A percentile compares a stretch with the other conserved stretches of the same genome.
Conservation (phyloP, 495 filamentous ascomycete genomes). For the Aspergillus affinis region DNA sequence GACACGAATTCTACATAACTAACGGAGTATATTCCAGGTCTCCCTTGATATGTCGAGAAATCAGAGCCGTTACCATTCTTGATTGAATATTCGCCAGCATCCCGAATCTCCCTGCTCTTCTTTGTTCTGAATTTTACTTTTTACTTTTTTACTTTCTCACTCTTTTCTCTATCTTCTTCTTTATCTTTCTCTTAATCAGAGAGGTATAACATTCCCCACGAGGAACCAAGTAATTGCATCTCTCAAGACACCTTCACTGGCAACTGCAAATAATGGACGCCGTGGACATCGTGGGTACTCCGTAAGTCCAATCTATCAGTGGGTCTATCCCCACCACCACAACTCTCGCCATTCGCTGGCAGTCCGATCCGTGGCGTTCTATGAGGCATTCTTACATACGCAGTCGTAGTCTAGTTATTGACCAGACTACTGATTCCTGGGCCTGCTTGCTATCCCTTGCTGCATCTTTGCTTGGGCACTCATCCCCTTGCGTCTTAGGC, state of each 20-base stretch:
- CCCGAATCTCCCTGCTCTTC: background rate
- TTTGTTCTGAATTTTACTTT: background rate
- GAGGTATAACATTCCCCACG: too few relatives aligned
- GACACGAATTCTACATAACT: background rate
- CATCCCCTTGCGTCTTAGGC: background rate
- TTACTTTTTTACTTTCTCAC: background rate
- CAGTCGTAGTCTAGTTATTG: background rate
- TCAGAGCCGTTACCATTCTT: background rate
- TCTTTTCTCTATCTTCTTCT: background rate
- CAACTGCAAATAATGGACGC: too few relatives aligned
- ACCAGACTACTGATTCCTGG: background rate
- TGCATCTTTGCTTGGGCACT: background rate
- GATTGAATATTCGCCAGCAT: background rate
- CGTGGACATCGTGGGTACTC: too few relatives aligned
- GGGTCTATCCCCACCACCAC: background rate
- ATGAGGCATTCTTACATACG: too few relatives aligned
- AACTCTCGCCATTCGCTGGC: conserved; percentile 6
- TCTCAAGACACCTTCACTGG: too few relatives aligned
- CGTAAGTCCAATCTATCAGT: background rate
- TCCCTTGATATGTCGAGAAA: background rate
- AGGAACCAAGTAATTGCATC: too few relatives aligned
- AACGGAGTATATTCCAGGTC: background rate
- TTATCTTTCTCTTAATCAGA: background rate
- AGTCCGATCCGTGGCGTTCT: background rate
- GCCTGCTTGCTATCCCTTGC: background rate